Base-by-base conservation (phyloP, 73 alveolate species). In the Paramecium tetraurelia region DNA sequence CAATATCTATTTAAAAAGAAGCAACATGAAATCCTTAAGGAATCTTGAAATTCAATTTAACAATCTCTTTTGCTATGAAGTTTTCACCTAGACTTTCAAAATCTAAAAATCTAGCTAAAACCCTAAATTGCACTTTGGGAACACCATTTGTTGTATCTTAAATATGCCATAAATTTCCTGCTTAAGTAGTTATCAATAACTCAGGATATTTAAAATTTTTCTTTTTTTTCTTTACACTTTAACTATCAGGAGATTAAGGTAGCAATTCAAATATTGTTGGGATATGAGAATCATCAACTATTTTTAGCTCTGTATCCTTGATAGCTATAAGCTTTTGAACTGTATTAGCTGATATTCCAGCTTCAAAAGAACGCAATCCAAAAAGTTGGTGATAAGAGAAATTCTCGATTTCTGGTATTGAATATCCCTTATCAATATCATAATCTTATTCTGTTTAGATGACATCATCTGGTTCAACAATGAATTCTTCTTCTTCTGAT, bases 161-260 rank as follows among this genome's bases (percentile, higher is more conserved):
- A 10, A 46, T 63, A 46, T 44, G 90, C 90, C 90, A 80, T 3
- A 80, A 46, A 80, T 80, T 80, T 46, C 90, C 90, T 43, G 70
- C 11, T 11, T 38, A 12, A 41, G 16, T 43, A 6, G 90, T 43
- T 8, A 21, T 35, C 72, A 80, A 80, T 48, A 80, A 80, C 12
- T 80, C 76, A 38, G 90, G 90, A 44, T 80, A 80, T 43, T 43
- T 46, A 35, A 44, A 80, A 31, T 44, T 31, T 80, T 24, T 44
- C 57, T 80, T 80, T 46, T 80, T 80, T 43, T 40, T 43, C 29
- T 72, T 72, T 3, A 12, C 20, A 35, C 4, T 20, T 72, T 36
- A 72, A 63, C n/a, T 63, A 8, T 72, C 86, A 33, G 18, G 35
- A 43, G 33, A 38, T 22, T 31, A 20, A 16, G 70, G 76, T 40